Evolutionary conservation across 2,329 filamentous ascomycete species (phyloP), one percentile per base, ranked within the genome.

Genomic region (Xylaria digitata): DNA sequence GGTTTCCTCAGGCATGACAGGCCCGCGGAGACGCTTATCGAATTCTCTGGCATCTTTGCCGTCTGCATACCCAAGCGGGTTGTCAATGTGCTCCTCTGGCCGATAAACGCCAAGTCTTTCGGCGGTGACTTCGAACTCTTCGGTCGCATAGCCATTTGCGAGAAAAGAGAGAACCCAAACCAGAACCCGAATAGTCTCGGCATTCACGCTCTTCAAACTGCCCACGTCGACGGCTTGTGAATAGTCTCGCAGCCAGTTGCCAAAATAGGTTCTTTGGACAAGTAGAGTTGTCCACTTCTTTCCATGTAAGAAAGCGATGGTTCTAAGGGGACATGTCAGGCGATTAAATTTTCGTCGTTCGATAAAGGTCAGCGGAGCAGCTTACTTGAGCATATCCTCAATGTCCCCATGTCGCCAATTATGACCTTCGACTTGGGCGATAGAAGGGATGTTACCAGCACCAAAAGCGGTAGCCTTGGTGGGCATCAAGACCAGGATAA

Each of bases 211-310:
- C 80, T 94, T 94, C 68, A 96, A 79, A 67, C 90, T 93, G 55
- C 91, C 91, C 13, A 94, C 90, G 75, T 95, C 92, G 78, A 95
- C 86, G 42, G 92, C 92, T 75, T 95, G 92, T 13, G 91, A 94
- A 78, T 96, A 96, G 81, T 95, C 92, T 67, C 92, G 87, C 46
- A 95, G 82, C 92, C 92, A 96, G 79, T 96, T 96, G 65, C 92
- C 92, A 82, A 95, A 95, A 80, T 94, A 95, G 34, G 90, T 90
- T 62, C 92, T 86, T 80, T 91, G 91, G 60, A 95, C 85, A 80
- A 92, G 87, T 83, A 92, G 89, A 15, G 89, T 89, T 1, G 91
- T 92, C 92, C 92, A 96, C 82, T 95, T 95, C 77, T 94, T 92
- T 65, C 92, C 92, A 70, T 90, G 86, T 65, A 95, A 85, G 74